Conservation (phyloP, 1,284 basidiomycete species). For the Vanrija sp. region DNA sequence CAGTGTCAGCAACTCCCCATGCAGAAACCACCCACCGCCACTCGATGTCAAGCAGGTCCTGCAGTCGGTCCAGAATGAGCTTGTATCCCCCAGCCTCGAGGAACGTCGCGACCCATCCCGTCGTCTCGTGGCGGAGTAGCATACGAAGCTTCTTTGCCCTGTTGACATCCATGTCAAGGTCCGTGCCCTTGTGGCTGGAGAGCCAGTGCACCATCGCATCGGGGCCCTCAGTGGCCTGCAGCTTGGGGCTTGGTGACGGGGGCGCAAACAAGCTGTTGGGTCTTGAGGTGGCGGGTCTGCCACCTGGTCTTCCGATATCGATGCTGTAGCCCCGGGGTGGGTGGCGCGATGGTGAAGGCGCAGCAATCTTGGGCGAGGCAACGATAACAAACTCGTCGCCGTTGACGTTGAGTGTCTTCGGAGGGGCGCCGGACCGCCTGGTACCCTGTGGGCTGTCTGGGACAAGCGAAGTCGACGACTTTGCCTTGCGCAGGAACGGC, state of each 20-base stretch:
- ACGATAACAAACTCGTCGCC: conserved; percentile 41
- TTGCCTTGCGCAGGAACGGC: conserved; percentile 38
- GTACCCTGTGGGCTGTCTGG: background rate
- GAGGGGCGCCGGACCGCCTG: background rate
- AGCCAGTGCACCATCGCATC: conserved; percentile 38
- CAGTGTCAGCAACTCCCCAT: background rate
- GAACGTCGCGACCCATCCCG: conserved; percentile 88
- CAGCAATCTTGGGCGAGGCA: conserved; percentile 22
- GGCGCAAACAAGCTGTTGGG: conserved; percentile 1
- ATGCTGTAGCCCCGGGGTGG: background rate
- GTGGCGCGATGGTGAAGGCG: background rate
- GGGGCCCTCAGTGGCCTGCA: conserved; percentile 25
- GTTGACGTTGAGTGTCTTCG: conserved; percentile 13
- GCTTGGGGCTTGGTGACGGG: conserved; percentile 1
- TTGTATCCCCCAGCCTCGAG: conserved; percentile 77
- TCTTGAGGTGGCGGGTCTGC: background rate
- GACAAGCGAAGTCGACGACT: conserved; percentile 31
- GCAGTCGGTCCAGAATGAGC: conserved; percentile 75
- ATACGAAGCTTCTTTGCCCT: conserved; percentile 52
- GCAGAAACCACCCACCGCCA: conserved; percentile 67
- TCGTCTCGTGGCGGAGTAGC: conserved; percentile 77
- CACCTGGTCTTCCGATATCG: conserved; percentile 3
- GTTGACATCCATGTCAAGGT: conserved; percentile 43
- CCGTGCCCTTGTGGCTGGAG: conserved; percentile 31
- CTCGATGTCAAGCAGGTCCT: conserved; percentile 88